phyloP scores from a whole-genome alignment of 495 filamentous ascomycete species.

The Penicillium fimorum region DNA sequence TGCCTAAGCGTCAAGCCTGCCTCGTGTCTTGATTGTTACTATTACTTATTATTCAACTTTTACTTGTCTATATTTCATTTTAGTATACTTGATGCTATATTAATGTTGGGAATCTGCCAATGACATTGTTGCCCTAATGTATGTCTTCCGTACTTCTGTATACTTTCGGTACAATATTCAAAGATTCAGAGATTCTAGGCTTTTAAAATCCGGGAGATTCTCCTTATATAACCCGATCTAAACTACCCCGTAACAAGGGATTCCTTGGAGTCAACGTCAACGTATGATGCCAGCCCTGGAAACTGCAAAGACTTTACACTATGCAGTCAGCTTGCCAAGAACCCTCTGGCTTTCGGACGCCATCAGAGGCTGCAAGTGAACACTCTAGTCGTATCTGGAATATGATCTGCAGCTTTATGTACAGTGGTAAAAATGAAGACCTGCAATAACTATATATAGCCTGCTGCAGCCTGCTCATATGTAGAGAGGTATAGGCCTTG shows the following conservation, averaged over 20 bases:
- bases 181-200: neutral
- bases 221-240: neutral
- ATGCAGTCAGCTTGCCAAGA: conserved; percentile 22
- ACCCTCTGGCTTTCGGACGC: conserved; percentile 10
- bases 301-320: conserved; percentile 14
- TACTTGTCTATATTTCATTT: no score
- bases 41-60: conserved; percentile 1
- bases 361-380: conserved; percentile 8
- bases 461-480: neutral
- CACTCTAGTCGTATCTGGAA: conserved; percentile 5
- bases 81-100: neutral
- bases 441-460: conserved; percentile 7
- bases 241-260: neutral
- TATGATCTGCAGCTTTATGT: conserved; percentile 11
- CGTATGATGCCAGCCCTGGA: conserved; percentile 14
- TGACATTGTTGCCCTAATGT: neutral
- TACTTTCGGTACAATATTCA: neutral
- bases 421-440: neutral
- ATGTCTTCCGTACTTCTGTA: neutral
- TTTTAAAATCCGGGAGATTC: neutral
- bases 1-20: conserved; percentile 22
- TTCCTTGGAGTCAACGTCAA: conserved; percentile 5
- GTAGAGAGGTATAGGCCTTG: neutral
- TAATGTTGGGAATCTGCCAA: neutral
- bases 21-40: conserved; percentile 1